Base-by-base conservation (phyloP, 2,329 filamentous ascomycete genomes). In the Ophiostoma pallidulum region DNA sequence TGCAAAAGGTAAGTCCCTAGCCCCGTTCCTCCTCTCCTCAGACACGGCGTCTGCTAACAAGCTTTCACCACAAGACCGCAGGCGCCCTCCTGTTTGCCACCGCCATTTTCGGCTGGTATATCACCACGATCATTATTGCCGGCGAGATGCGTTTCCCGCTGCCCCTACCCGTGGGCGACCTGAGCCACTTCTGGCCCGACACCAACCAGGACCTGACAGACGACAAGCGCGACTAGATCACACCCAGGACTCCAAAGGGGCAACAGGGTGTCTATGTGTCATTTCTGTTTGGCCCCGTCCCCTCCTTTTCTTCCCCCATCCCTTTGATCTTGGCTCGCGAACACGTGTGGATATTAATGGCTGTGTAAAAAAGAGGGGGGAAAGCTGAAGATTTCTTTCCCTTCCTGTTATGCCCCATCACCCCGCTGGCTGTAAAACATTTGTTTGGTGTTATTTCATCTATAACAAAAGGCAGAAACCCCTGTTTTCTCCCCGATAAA, bases 41-140 rank as follows among this genome's bases (percentile, higher is more conserved):
- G n/a, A n/a, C 24, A 28, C 24, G 24, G 6, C 24, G 24, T 40
- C 24, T 26, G 19, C 22, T 40, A 24, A 26, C 24, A 28, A 28
- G 10, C 24, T 6, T 38, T 5, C 37, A 10, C 13, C 3, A 12
- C 35, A 6, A 67, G 65, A 59, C 58, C 32, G 65, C 65, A 4
- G 67, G 64, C 3, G 66, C 64, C 3, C 50, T 68, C 8, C 54
- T 69, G 20, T 75, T 76, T 48, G 59, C 73, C 1, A 68, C 72
- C 1, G 70, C 65, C 0, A 19, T 66, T 0, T 53, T 75, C 4
- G 72, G 72, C 1, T 76, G 71, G 68, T 75, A 75, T 51, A 72
- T 74, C 60, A 68, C 69, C 9, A 66, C 74, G 41, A 71, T 73
- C 5, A 74, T 75, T 49, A 74, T 75, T 68, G 66, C 68, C 1